Base-by-base conservation (phyloP, 2,329 filamentous ascomycete genomes). In the Pseudogymnoascus destructans region DNA sequence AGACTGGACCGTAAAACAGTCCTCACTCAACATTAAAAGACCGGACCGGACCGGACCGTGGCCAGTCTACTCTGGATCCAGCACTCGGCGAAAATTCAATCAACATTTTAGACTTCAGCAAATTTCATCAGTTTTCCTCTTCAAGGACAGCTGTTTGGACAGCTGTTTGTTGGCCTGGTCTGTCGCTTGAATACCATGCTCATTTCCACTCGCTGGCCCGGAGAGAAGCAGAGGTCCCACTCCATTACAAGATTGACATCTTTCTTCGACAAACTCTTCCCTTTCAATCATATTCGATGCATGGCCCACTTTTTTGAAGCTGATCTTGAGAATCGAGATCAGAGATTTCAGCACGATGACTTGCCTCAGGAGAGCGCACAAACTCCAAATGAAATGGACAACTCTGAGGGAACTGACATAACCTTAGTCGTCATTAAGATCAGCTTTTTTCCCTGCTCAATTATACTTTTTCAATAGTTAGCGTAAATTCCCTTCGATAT, bases 161-260 rank as follows among this genome's bases (percentile, higher is more conserved):
- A 46, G 40, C 9, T 25, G 3, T 46, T 23, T 57, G 25, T n/a
- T 17, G 33, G 55, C 3, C 54, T 27, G 10, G 17, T 55, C 23
- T 1, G 27, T 15, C 33, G 42, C 13, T 57, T 60, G 33, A 69
- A 69, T 2, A 67, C 56, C 64, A 70, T 67, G 55, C 66, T 68
- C 66, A 70, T 70, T 13, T 64, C 65, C 3, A 68, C 66, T 23
- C 61, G 59, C 46, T 71, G 68, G 9, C 67, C 66, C 13, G 68
- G 69, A 19, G 23, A 60, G 36, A 70, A 68, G 15, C 65, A 68
- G 11, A 30, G 38, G 1, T 63, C 56, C 67, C 66, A 70, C 3
- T 63, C 46, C 27, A 30, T 40, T 1, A 46, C 11, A 1, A 70
- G 55, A 60, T 66, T 55, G n/a, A 70, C 58, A 17, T 62, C 57